Base-by-base conservation (phyloP, 2,329 filamentous ascomycete species). In the Hypoxylon sp. region DNA sequence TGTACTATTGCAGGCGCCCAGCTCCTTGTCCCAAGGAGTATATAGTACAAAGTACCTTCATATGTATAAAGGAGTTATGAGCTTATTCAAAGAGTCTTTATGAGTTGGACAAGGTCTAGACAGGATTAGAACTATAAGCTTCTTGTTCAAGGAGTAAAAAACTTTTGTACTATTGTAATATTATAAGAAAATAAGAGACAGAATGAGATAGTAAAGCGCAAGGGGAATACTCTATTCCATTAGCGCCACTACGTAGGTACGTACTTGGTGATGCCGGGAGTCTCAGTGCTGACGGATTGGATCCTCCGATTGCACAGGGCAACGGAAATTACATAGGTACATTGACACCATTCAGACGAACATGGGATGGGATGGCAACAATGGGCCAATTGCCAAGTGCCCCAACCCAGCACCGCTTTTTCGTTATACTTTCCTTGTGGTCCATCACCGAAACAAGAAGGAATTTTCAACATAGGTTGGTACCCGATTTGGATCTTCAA, bases 221-320 rank as follows among this genome's bases (percentile, higher is more conserved):
- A 56, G 38, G 38, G 45, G 45, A 28, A 41, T 56, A 46, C 21
- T 17, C 23, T 41, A 41, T 50, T 34, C 25, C 19, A 49, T 45
- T 49, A 23, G 25, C n/a, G 25, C n/a, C 5, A 14, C 32, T 19
- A 55, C 10, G n/a, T 36, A 21, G 48, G 23, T 30, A 53, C 11
- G 13, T 46, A 57, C 21, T 30, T 59, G 19, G 34, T 38, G 45
- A 58, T 30, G n/a, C 60, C 28, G 34, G 41, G 23, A 48, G 34
- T 43, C 51, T 52, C 38, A 57, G 3, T 52, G 21, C 46, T 46
- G 46, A 43, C 59, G 65, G 68, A 63, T 63, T 65, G 57, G 52
- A 60, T 68, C 65, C 68, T 68, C 68, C 68, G 68, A 69, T 68
- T 68, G 63, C 63, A 66, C 68, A 68, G 66, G 68, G 68, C 68